Conservation (phyloP, 2,329 filamentous ascomycete genomes). For the Verticillium alfalfae region DNA sequence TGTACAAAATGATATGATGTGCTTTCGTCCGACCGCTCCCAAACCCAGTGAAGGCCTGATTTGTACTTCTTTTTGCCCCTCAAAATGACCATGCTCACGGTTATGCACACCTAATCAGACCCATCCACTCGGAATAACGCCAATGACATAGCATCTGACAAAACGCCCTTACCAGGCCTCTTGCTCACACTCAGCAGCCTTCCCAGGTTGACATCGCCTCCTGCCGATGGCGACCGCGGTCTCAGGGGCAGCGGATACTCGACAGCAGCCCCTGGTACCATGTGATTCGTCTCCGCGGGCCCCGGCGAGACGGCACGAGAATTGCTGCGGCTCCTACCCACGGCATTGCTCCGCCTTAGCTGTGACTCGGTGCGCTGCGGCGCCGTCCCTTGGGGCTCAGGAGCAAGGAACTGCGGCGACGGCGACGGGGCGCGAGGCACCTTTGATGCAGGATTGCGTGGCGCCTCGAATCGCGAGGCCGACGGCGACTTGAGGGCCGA, state of each 20-base stretch:
- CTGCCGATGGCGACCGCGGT: constrained; percentile 3
- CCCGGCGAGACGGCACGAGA: constrained; percentile 1
- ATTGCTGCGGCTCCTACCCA: constrained; percentile 3
- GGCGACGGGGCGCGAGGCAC: background rate
- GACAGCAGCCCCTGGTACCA: background rate
- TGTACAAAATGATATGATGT: background rate
- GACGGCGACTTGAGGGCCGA: constrained; percentile 1
- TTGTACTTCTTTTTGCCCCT: no score
- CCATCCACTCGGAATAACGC: constrained; percentile 13
- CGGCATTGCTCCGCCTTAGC: constrained; percentile 2
- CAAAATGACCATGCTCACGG: no score
- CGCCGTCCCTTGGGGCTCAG: background rate
- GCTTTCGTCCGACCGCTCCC: no score
- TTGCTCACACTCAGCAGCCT: constrained; percentile 10
- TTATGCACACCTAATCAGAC: background rate
- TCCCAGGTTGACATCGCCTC: constrained; percentile 5
- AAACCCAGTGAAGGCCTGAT: no score
- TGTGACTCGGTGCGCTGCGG: background rate
- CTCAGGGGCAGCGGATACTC: background rate
- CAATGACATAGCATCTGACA: constrained; percentile 13
- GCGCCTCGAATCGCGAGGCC: constrained; percentile 13
- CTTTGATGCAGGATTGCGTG: background rate
- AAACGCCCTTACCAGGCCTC: constrained; percentile 8
- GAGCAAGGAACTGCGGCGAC: background rate
- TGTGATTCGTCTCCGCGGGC: background rate